These are phyloP conservation scores for Beauveria asiatica DNA, from an alignment of 2,329 filamentous ascomycete species.

Conservation along the genomic window DNA sequence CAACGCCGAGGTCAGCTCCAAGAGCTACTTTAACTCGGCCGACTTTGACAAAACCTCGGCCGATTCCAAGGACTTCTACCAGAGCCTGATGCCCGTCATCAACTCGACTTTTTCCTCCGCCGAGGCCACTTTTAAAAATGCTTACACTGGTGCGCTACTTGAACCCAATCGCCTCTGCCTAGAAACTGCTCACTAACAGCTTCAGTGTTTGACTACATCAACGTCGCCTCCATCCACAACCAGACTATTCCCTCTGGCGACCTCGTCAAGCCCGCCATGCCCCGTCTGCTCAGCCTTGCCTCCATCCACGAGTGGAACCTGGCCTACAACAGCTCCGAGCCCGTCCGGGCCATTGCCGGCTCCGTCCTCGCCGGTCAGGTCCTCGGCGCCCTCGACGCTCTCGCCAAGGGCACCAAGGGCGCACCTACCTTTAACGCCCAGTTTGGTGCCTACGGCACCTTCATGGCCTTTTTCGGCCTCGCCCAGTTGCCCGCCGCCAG, in stretches of 20 bases:
- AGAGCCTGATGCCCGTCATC: constrained; percentile 44
- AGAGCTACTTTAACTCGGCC: constrained; percentile 41
- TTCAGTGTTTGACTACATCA: constrained; percentile 50
- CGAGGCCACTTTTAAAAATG: constrained; percentile 48
- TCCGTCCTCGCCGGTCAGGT: constrained; percentile 49
- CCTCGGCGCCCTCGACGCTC: constrained; percentile 41
- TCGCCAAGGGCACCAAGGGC: constrained; percentile 32
- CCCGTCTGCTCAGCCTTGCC: constrained; percentile 63
- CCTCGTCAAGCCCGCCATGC: constrained; percentile 50
- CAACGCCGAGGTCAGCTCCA: constrained; percentile 46
- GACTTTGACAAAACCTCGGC: constrained; percentile 37
- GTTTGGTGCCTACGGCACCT: constrained; percentile 53
- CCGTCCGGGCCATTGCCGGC: constrained; percentile 49
- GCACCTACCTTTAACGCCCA: constrained; percentile 40
- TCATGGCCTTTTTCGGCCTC: constrained; percentile 56
- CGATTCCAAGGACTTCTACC: constrained; percentile 53
- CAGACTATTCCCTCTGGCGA: constrained; percentile 34
- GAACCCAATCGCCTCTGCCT: background rate
- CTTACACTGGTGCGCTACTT: constrained; percentile 45
- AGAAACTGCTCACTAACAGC: constrained; percentile 9
- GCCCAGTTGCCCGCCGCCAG: constrained; percentile 42
- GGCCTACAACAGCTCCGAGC: constrained; percentile 70
- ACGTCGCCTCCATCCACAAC: constrained; percentile 55
- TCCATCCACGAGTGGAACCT: constrained; percentile 74
- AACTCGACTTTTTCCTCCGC: constrained; percentile 40